A percentile compares a stretch with the other conserved stretches of the same genome.
Evolutionary conservation across 805 yeast genomes (phyloP).

Genomic region (Suhomyces vadensis): DNA sequence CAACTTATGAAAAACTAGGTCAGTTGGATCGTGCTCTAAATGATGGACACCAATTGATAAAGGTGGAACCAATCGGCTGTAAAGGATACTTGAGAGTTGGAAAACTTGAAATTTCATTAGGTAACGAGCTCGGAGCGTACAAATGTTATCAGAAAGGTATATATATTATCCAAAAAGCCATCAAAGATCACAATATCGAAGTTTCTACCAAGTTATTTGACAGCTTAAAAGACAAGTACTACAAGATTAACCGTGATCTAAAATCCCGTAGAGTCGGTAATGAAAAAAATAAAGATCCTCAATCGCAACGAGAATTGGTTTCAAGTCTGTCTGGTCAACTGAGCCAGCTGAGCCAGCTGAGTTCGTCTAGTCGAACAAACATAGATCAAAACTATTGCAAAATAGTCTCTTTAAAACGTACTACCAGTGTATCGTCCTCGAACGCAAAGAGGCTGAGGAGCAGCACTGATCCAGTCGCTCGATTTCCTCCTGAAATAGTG

Average conservation of each 20-base stretch:
- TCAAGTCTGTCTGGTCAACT: neutral
- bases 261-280: conserved; percentile 11
- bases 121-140: conserved; percentile 36
- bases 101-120: conserved; percentile 31
- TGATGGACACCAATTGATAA: conserved; percentile 38
- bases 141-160: conserved; percentile 39
- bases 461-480: conserved; percentile 27
- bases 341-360: neutral
- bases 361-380: too few relatives aligned
- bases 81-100: conserved; percentile 50
- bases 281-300: neutral
- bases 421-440: neutral
- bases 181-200: conserved; percentile 23
- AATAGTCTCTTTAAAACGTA: conserved; percentile 22
- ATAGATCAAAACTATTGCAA: too few relatives aligned
- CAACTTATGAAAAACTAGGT: conserved; percentile 46
- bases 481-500: conserved; percentile 34
- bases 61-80: conserved; percentile 46
- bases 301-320: neutral
- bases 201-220: conserved; percentile 35
- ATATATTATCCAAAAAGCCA: conserved; percentile 33
- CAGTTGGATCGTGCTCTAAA: conserved; percentile 31
- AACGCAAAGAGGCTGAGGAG: neutral
- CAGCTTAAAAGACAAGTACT: conserved; percentile 25
- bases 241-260: conserved; percentile 21